A percentile compares a stretch with the other conserved stretches of the same genome.
phyloP scores from a whole-genome alignment of 768 basidiomycete genomes.

The Cytidiella melzeri region DNA sequence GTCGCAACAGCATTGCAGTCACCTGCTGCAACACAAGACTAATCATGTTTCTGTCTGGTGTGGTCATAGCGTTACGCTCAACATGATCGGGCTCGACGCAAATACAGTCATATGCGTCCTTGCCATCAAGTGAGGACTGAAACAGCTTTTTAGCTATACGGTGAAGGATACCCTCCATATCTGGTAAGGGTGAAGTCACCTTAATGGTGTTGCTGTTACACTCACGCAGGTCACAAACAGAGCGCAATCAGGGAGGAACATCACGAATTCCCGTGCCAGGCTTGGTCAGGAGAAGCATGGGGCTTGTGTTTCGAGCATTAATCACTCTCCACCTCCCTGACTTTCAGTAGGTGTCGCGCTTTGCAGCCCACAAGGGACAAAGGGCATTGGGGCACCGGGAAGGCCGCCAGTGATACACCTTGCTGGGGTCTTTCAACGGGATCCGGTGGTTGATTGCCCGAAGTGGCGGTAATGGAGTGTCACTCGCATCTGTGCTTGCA shows the following conservation, averaged over 20 bases:
- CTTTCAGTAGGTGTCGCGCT: too few species aligned
- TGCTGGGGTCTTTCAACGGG: slow-evolving; percentile 1
- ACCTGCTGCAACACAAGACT: slow-evolving; percentile 33
- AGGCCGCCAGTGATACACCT: too few species aligned
- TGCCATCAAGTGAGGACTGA: slow-evolving; percentile 23
- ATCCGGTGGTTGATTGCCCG: too few species aligned
- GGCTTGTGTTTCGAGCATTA: slow-evolving; percentile 22
- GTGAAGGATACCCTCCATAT: too few species aligned
- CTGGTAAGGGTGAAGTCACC: slow-evolving; percentile 19
- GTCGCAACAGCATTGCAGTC: slow-evolving; percentile 32
- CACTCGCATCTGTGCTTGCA: too few species aligned
- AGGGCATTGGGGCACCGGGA: too few species aligned
- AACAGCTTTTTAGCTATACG: slow-evolving; percentile 16
- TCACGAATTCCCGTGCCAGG: too few species aligned
- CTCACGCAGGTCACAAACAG: slow-evolving; percentile 23
- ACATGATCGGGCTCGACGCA: slow-evolving; percentile 22
- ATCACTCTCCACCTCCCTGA: slow-evolving; percentile 27
- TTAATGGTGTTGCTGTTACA: slow-evolving; percentile 28
- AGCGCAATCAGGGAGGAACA: slow-evolving; percentile 15
- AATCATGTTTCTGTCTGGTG: slow-evolving; percentile 35
- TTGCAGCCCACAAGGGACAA: too few species aligned
- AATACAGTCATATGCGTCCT: too few species aligned
- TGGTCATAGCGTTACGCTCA: slow-evolving; percentile 27
- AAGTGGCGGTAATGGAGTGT: too few species aligned
- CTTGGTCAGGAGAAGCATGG: too few species aligned